phyloP scores from a whole-genome alignment of 164 flowering plant genomes.

The Vitis cinerea region DNA sequence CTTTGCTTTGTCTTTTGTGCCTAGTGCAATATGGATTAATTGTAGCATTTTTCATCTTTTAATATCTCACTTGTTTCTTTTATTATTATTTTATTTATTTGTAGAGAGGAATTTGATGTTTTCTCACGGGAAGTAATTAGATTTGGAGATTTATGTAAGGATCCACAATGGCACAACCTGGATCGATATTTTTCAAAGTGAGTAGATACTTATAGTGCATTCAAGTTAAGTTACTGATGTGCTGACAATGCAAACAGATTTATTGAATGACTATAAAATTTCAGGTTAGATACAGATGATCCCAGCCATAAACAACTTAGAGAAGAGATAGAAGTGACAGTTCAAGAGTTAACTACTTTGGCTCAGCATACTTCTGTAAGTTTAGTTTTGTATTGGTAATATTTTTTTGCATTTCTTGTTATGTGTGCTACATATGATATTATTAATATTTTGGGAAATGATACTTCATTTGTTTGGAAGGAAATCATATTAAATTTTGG shows the following conservation, averaged over 20 bases:
- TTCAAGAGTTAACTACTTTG: slow-evolving; percentile 51
- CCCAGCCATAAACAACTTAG: slow-evolving; percentile 24
- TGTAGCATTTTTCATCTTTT: background rate
- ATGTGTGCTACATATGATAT: background rate
- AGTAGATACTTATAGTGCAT: slow-evolving; percentile 8
- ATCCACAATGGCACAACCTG: slow-evolving; percentile 73
- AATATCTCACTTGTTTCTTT: background rate
- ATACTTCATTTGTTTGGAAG: too few species aligned
- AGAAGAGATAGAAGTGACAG: slow-evolving; percentile 38
- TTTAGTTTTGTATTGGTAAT: background rate
- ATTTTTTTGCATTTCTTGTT: background rate
- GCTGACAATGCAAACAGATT: slow-evolving; percentile 1
- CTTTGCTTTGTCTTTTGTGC: background rate
- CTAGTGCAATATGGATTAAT: background rate
- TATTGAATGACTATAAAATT: slow-evolving; percentile 7
- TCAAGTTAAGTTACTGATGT: slow-evolving; percentile 1
- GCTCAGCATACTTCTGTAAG: slow-evolving; percentile 66
- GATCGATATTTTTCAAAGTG: slow-evolving; percentile 51
- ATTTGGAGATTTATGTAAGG: slow-evolving; percentile 65
- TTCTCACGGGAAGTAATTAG: slow-evolving; percentile 57
- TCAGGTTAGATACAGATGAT: slow-evolving; percentile 45
- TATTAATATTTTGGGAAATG: too few species aligned
- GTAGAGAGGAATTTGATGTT: slow-evolving; percentile 58
- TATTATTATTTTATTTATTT: background rate
- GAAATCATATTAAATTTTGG: too few species aligned